Percentiles rank a stretch among this genome's conserved stretches.
Conservation (phyloP, 139 green algal species). For the Edaphochlamys debaryana region DNA sequence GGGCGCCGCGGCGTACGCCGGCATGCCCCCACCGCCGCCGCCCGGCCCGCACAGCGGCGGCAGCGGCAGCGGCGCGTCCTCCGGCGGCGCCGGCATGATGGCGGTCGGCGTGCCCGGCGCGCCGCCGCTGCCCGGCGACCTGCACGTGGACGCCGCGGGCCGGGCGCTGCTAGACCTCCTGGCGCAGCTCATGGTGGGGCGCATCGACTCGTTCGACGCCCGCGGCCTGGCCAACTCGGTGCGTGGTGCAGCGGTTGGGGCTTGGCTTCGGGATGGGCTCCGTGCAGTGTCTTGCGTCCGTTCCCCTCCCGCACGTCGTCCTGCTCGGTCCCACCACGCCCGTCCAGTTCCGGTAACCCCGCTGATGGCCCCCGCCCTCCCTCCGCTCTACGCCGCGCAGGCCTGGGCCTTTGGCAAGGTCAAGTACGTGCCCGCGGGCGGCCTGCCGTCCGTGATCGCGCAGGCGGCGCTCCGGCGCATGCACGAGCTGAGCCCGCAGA, state of each 20-base stretch:
- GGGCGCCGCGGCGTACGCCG: background rate
- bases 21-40: background rate
- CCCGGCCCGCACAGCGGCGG: background rate
- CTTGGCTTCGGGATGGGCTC: too few relatives aligned
- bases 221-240: conserved; percentile 67
- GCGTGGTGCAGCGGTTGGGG: too few relatives aligned
- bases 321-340: too few relatives aligned
- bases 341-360: too few relatives aligned
- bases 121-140: conserved; percentile 21
- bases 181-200: conserved; percentile 37
- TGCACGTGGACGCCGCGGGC: conserved; percentile 48
- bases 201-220: conserved; percentile 62
- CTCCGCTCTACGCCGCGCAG: too few relatives aligned
- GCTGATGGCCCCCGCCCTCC: too few relatives aligned
- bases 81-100: background rate
- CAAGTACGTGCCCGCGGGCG: conserved; percentile 55
- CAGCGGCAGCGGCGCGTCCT: background rate
- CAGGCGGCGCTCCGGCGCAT: conserved; percentile 47
- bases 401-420: conserved; percentile 71
- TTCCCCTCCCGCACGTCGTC: too few relatives aligned
- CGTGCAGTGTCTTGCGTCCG: too few relatives aligned
- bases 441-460: conserved; percentile 56
- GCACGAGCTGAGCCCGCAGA: conserved; percentile 52
- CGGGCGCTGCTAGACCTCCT: conserved; percentile 57
- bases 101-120: too few relatives aligned